These are phyloP conservation scores for Helminthosporium solani DNA, from an alignment of 2,329 filamentous ascomycete species.

Conservation along the genomic window DNA sequence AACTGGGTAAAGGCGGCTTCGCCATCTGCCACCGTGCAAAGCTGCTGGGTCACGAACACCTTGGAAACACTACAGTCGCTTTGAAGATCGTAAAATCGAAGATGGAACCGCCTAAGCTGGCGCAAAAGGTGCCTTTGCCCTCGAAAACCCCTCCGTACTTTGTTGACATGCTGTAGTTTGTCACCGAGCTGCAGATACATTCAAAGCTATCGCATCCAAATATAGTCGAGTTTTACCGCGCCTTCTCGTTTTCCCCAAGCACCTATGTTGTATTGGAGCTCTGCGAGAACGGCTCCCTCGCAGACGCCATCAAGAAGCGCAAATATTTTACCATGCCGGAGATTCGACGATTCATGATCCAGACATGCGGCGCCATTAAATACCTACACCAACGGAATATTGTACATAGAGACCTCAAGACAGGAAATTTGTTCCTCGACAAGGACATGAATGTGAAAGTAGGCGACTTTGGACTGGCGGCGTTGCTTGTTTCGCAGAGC, in stretches of 20 bases:
- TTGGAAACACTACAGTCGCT: conserved; percentile 68
- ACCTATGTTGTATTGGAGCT: conserved; percentile 94
- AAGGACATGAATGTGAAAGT: conserved; percentile 96
- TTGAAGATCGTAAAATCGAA: conserved; percentile 82
- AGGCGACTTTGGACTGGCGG: conserved; percentile 93
- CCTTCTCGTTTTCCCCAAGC: conserved; percentile 83
- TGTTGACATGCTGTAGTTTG: conserved; percentile 55
- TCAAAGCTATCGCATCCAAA: conserved; percentile 96
- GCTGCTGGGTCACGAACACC: conserved; percentile 54
- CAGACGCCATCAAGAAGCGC: conserved; percentile 94
- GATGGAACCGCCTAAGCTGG: conserved; percentile 76
- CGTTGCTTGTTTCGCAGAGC: conserved; percentile 84
- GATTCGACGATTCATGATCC: conserved; percentile 88
- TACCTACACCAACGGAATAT: conserved; percentile 96
- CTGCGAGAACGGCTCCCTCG: conserved; percentile 92
- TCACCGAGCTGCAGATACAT: conserved; percentile 90
- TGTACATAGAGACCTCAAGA: conserved; percentile 95
- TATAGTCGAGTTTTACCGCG: conserved; percentile 91
- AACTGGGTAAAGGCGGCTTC: conserved; percentile 79
- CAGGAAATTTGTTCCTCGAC: conserved; percentile 96
- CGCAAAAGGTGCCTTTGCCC: conserved; percentile 67
- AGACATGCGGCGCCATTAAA: conserved; percentile 95
- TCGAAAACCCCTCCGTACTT: not conserved
- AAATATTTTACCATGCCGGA: conserved; percentile 91
- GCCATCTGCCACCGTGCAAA: conserved; percentile 77